These are phyloP conservation scores for Piper longum DNA, from an alignment of 164 flowering plant genomes.

Conservation along the genomic window DNA sequence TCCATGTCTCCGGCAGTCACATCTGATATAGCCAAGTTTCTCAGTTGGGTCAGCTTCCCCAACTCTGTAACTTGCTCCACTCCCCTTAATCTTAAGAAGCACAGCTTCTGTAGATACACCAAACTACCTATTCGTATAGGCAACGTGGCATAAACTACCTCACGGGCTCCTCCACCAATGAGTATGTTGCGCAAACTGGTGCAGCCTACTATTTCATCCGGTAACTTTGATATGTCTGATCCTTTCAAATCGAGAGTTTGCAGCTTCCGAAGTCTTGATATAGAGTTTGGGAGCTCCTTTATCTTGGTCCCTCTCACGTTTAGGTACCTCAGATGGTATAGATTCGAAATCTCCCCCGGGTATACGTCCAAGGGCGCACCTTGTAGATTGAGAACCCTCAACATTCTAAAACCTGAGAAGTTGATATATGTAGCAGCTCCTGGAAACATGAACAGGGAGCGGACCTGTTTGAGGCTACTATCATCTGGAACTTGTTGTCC, in stretches of 20 bases:
- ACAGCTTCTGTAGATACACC: neutral
- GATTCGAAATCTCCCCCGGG: conserved; percentile 1
- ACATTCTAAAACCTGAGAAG: neutral
- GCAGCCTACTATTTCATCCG: conserved; percentile 3
- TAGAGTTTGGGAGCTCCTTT: conserved; percentile 4
- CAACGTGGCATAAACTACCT: neutral
- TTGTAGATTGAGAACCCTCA: conserved; percentile 7
- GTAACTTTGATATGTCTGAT: neutral
- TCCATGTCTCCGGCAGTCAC: neutral
- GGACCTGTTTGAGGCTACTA: neutral
- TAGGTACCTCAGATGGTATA: conserved; percentile 7
- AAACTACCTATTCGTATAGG: neutral
- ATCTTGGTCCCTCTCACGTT: conserved; percentile 5
- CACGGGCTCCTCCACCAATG: neutral
- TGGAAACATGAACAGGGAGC: conserved; percentile 7
- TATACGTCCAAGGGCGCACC: neutral
- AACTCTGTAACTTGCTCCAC: neutral
- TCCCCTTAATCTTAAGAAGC: neutral
- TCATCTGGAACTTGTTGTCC: neutral
- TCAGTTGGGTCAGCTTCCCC: conserved; percentile 4
- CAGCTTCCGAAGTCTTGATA: conserved; percentile 4
- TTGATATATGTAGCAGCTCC: neutral
- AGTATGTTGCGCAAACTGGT: conserved; percentile 3
- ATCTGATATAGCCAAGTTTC: neutral
- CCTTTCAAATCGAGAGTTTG: conserved; percentile 3